Conservation (phyloP, 2,329 filamentous ascomycete genomes). For the Aureobasidium sp. region DNA sequence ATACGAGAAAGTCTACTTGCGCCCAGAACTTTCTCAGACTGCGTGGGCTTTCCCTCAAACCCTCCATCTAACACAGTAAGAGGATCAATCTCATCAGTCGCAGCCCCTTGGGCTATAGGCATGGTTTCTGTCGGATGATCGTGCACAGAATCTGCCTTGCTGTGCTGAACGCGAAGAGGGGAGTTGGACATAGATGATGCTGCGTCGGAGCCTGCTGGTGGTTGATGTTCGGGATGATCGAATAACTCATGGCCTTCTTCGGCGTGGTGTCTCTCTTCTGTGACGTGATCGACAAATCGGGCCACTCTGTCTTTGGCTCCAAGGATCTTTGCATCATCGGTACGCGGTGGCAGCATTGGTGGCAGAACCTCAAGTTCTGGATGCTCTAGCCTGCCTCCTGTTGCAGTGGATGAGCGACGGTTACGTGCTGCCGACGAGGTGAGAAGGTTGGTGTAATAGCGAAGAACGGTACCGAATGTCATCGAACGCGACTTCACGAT, state of each 20-base stretch:
- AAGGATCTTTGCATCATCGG: not conserved
- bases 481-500: slow-evolving; percentile 14
- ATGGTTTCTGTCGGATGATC: not conserved
- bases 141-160: not conserved
- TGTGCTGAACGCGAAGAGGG: not conserved
- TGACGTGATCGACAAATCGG: not conserved
- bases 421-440: slow-evolving; percentile 38
- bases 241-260: not conserved
- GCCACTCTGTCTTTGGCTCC: not conserved
- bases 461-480: slow-evolving; percentile 29
- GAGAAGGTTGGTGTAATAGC: slow-evolving; percentile 41
- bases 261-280: not conserved
- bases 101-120: not conserved
- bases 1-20: slow-evolving; percentile 14
- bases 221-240: not conserved
- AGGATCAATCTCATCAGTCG: not conserved
- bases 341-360: slow-evolving; percentile 24
- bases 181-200: not conserved
- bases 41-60: not conserved
- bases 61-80: not conserved
- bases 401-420: slow-evolving; percentile 38
- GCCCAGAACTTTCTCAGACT: not conserved
- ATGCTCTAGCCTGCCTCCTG: slow-evolving; percentile 37
- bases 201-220: not conserved
- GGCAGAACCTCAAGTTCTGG: slow-evolving; percentile 44